These are phyloP conservation scores for Erythrobasidium hasegawianum DNA, from an alignment of 1,284 basidiomycete genomes.

Conservation along the genomic window DNA sequence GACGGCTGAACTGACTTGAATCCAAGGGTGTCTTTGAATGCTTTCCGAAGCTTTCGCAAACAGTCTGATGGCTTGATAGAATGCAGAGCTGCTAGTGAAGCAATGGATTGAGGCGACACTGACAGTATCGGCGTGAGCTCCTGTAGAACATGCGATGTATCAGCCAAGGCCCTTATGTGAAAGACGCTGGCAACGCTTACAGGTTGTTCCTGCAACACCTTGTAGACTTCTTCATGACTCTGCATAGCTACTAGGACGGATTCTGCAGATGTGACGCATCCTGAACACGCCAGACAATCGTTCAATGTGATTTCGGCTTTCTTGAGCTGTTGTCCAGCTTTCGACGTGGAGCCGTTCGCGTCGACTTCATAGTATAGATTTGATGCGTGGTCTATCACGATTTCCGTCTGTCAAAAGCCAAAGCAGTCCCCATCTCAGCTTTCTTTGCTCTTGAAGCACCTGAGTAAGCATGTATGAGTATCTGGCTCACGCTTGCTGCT, in stretches of 20 bases:
- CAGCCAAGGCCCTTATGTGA: background rate
- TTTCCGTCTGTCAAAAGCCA: constrained; percentile 40
- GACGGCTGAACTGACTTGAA: constrained; percentile 49
- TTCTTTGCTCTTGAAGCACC: background rate
- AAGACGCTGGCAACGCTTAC: constrained; percentile 47
- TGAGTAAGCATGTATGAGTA: background rate
- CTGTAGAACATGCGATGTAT: constrained; percentile 13
- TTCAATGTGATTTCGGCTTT: constrained; percentile 93
- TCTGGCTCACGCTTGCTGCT: constrained; percentile 27
- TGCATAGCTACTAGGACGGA: constrained; percentile 96
- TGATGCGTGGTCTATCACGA: constrained; percentile 42
- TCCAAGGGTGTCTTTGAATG: constrained; percentile 40
- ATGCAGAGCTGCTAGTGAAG: constrained; percentile 70
- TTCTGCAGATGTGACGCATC: constrained; percentile 97
- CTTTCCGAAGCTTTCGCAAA: constrained; percentile 38
- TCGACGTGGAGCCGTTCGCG: constrained; percentile 3
- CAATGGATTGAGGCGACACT: constrained; percentile 86
- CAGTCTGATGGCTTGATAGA: constrained; percentile 36
- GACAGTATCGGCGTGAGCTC: constrained; percentile 71
- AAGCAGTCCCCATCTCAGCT: background rate
- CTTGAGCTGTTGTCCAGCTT: constrained; percentile 41
- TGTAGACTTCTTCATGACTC: constrained; percentile 85
- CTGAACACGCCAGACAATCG: constrained; percentile 73
- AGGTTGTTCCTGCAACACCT: constrained; percentile 57
- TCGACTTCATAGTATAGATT: constrained; percentile 40